These are phyloP conservation scores for Hansenula anomala DNA, from an alignment of 1,139 yeast species.

Conservation along the genomic window DNA sequence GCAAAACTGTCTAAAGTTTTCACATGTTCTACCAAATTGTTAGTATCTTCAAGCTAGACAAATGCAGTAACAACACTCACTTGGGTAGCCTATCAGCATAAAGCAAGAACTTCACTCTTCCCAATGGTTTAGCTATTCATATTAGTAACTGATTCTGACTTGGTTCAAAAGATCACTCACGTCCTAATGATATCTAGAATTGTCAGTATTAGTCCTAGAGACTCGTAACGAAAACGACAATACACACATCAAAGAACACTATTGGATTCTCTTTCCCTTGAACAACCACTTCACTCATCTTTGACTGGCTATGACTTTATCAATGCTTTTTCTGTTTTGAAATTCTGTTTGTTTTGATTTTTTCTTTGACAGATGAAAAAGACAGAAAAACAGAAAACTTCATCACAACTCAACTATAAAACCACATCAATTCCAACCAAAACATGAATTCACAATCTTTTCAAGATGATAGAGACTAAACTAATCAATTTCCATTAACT, in stretches of 20 bases:
- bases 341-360: no score
- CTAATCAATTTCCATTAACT: no score
- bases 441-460: no score
- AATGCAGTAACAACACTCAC: conserved; percentile 26
- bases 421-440: no score
- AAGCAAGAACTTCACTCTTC: conserved; percentile 42
- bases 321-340: no score
- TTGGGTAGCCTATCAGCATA: conserved; percentile 36
- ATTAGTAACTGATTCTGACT: not conserved
- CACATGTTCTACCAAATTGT: conserved; percentile 32
- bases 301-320: no score
- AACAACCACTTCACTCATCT: not conserved
- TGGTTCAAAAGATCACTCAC: not conserved
- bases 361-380: no score
- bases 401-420: no score
- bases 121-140: conserved; percentile 25
- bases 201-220: no score
- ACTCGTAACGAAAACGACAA: no score
- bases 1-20: conserved; percentile 51
- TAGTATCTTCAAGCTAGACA: not conserved
- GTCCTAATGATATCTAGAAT: not conserved
- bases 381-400: no score
- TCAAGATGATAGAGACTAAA: no score
- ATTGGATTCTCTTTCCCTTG: conserved; percentile 25
- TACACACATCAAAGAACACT: conserved; percentile 38